Evolutionary conservation across 2,329 filamentous ascomycete genomes (phyloP), one percentile per base, ranked within the genome.

Genomic region (Penicillium verrucosum): DNA sequence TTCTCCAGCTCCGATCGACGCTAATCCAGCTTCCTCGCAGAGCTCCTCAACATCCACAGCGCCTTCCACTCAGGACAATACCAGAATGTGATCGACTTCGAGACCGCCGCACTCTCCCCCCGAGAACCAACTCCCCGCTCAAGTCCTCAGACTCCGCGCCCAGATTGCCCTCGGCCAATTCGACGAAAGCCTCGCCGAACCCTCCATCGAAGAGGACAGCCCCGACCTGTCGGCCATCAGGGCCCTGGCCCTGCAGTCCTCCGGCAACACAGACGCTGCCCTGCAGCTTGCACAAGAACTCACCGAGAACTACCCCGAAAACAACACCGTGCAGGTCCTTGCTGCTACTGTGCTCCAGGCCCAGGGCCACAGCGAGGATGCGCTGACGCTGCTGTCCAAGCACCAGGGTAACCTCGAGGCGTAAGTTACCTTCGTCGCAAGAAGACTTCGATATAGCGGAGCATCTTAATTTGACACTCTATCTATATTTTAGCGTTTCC

Each of bases 81-180:
- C 82, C 84, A 90, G 70, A 82, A 88, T 70, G 92, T 95, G 62
- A 76, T 95, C 75, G 88, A 94, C 78, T 96, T 92, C 77, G 89
- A 95, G 75, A 88, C 86, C 42, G 86, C 88, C 6, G 81, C 86
- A 58, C 88, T 97, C 70, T 94, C 90, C 43, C 43, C 66, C 86
- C 61, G 85, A 89, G 68, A 97, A 97, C 78, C 81, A 82, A 45
- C 81, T 92, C 14, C 85, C 90, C 41, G 89, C 90, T 40, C 87
- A 87, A 57, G 79, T 96, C 43, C 85, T 97, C 54, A 82, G 88
- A 72, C 85, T 93, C 61, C 90, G 94, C 72, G 87, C 93, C 42
- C 88, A 88, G 71, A 85, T 96, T 68, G 92, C 92, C 50, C 83
- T 93, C 8, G 90, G 91, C 53, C 86, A 96, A 70, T 84, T 87